Base-by-base conservation (phyloP, 208 protist genomes). In the Borovskyia barvae region DNA sequence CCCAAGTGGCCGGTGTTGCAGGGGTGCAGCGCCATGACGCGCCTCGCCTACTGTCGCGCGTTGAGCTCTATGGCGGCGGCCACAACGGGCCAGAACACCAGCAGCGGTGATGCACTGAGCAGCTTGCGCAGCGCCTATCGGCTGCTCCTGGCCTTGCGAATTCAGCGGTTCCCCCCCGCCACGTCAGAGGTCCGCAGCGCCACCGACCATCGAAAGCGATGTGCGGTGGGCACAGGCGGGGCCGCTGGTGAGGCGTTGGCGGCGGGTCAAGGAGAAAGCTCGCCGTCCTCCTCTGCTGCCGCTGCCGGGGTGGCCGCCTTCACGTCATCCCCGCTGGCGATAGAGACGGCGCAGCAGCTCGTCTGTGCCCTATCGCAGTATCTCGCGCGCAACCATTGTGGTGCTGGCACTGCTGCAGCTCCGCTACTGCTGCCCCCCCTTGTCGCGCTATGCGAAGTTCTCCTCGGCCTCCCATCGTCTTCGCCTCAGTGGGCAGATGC, bases 401-500 rank as follows among this genome's bases (percentile, higher is more conserved):
- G 6, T 32, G 28, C 36, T 25, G 20, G 25, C 45, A 90, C 35
- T 56, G 66, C 42, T 62, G 80, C 67, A 32, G 77, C 32, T 30
- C 45, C 69, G 15, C 56, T 75, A 35, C 69, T 84, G 9, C 40
- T 90, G n/a, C 65, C 61, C 9, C 80, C 85, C 5, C 71, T 94
- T 3, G 75, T 85, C 6, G 72, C 80, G 20, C 62, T 94, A 25
- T 89, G 78, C 52, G 64, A 72, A 25, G 72, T 85, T 0, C 45
- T 63, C 30, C 51, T 57, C 12, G 48, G 26, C 22, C 51, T 56
- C 8, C 35, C 56, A 15, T 2, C 42, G 24, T 36, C 33, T 3
- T 69, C 46, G n/a, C 51, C 57, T 43, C 52, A 71, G 26, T 92
- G 83, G 83, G 66, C 33, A 32, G 84, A 91, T 32, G 70, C 71